These are phyloP conservation scores for Panus rudis DNA, from an alignment of 768 basidiomycete species.

Conservation along the genomic window DNA sequence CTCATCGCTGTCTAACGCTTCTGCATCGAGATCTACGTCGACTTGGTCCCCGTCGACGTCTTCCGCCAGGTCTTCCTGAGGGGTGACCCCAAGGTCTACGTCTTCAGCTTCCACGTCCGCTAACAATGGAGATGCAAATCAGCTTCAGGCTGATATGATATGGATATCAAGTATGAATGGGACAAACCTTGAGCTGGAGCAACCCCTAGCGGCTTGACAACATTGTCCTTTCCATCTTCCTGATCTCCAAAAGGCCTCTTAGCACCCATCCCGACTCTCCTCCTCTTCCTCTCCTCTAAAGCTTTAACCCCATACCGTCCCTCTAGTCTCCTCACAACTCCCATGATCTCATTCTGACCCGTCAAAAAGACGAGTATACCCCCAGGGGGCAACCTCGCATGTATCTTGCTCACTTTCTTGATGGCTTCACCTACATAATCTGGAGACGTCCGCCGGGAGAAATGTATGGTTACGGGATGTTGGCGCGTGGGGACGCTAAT, in stretches of 20 bases:
- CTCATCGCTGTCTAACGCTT: conserved; percentile 69
- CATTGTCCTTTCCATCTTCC: background rate
- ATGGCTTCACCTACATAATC: conserved; percentile 91
- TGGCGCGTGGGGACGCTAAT: conserved; percentile 87
- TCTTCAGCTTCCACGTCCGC: conserved; percentile 81
- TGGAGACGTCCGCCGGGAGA: conserved; percentile 74
- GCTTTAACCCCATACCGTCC: conserved; percentile 66
- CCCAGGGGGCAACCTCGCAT: conserved; percentile 84
- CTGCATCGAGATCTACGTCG: conserved; percentile 57
- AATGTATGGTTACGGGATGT: conserved; percentile 93
- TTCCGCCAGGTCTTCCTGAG: conserved; percentile 39
- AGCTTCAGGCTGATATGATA: background rate
- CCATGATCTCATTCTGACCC: conserved; percentile 90
- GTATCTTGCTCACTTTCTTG: conserved; percentile 87
- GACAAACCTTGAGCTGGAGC: conserved; percentile 43
- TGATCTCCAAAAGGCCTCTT: conserved; percentile 6
- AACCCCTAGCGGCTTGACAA: too few relatives aligned
- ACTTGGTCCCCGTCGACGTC: conserved; percentile 58
- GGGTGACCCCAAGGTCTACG: conserved; percentile 58
- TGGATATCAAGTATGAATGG: background rate
- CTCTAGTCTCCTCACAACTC: conserved; percentile 77
- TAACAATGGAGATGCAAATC: conserved; percentile 16
- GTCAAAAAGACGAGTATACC: conserved; percentile 93
- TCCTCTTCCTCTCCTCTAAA: conserved; percentile 44
- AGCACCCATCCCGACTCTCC: conserved; percentile 11